Conservation (phyloP, 495 filamentous ascomycete species). For the Tuber magnatum region DNA sequence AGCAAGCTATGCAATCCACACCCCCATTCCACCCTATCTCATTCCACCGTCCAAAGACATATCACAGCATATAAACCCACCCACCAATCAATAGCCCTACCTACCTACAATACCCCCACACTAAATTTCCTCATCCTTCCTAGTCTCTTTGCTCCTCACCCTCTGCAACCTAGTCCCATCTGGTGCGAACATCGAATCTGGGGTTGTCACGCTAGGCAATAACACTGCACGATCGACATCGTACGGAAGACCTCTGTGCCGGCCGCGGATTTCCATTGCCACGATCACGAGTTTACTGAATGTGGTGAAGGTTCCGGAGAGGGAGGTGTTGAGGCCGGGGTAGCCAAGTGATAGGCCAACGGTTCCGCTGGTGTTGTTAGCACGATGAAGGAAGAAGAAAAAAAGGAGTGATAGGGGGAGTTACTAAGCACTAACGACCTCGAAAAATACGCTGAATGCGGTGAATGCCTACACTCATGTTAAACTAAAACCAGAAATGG, state of each 20-base stretch:
- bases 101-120: background rate
- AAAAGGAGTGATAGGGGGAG: background rate
- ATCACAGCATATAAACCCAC: background rate
- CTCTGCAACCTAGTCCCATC: background rate
- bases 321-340: constrained; percentile 61
- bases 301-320: constrained; percentile 68
- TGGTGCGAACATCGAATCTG: constrained; percentile 46
- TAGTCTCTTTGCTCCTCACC: background rate
- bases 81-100: background rate
- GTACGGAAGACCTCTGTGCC: constrained; percentile 86
- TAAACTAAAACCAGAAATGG: background rate
- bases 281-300: constrained; percentile 83
- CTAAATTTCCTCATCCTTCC: background rate
- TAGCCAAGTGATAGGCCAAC: constrained; percentile 86
- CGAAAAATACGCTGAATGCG: constrained; percentile 77
- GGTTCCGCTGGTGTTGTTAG: constrained; percentile 52
- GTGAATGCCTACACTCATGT: constrained; percentile 53
- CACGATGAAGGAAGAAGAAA: background rate
- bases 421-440: constrained; percentile 76
- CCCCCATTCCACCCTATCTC: background rate
- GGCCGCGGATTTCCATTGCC: constrained; percentile 82
- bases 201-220: constrained; percentile 55
- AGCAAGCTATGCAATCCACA: background rate
- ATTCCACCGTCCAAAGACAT: background rate
- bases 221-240: constrained; percentile 79